Base-by-base conservation (phyloP, 352 stramenopile genomes). In the Globisporangium mamillatum region DNA sequence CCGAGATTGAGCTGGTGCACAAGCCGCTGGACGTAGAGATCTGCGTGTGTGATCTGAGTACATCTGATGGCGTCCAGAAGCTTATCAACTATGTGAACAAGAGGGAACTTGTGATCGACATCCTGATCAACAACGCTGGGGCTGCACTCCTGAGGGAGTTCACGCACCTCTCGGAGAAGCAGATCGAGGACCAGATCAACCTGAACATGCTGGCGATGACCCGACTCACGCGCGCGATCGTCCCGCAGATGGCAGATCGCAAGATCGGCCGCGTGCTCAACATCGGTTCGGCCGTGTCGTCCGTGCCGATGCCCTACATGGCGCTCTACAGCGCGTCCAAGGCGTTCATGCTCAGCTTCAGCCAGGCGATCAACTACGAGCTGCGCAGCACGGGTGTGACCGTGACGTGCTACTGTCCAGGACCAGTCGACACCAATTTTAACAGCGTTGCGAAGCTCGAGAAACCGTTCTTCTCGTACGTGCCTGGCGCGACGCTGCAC, bases 41-140 rank as follows among this genome's bases (percentile, higher is more conserved):
- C 56, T 92, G 84, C 66, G 74, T 65, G 6, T 90, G 79, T 56
- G 84, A 94, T 65, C 59, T 95, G 58, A 64, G 75, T 12, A 91
- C 77, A 1, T 46, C 68, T 2, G 64, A 77, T 2, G 86, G 87
- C 9, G 79, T 92, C n/a, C 53, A 79, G 38, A 84, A 74, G 60
- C 73, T 95, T 16, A 56, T 90, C 7, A 64, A 75, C n/a, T 86
- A 86, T 48, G 67, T 94, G 9, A 65, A 75, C 29, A 68, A 85
- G 44, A 83, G 90, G 58, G 71, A 90, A 27, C 60, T 92, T 20
- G 65, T 90, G 22, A 72, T 97, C 57, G 89, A 96, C 56, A 89
- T 97, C 46, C 78, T 97, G 6, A 72, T 97, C 48, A 96, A 96
- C 74, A 95, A 94, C 62, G 89, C 82, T 2, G 82, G 85, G 4